These are phyloP conservation scores for Plasmodium fragile DNA, from an alignment of 169 alveolate species.

Conservation along the genomic window DNA sequence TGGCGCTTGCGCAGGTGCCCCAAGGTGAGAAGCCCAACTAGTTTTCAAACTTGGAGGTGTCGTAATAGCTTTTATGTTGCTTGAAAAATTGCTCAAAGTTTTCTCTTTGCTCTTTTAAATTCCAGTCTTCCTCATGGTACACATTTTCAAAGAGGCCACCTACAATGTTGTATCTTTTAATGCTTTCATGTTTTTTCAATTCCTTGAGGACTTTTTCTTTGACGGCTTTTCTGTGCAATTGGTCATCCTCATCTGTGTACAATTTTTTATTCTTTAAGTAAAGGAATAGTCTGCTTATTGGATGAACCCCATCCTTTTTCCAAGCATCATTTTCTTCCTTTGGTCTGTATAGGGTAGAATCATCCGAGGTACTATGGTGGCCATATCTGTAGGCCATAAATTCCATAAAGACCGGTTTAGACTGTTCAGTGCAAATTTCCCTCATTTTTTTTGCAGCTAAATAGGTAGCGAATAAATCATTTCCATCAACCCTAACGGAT, in stretches of 20 bases:
- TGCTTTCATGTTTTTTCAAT: slow-evolving; percentile 81
- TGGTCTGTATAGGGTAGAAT: slow-evolving; percentile 92
- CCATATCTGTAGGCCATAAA: slow-evolving; percentile 96
- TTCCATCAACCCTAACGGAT: slow-evolving; percentile 92
- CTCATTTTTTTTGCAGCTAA: slow-evolving; percentile 93
- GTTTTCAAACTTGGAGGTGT: slow-evolving; percentile 49
- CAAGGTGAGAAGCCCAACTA: not conserved
- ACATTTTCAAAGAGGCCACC: slow-evolving; percentile 92
- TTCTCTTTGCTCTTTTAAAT: slow-evolving; percentile 79
- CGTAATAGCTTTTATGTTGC: slow-evolving; percentile 38
- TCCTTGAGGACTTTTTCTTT: slow-evolving; percentile 85
- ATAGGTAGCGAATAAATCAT: slow-evolving; percentile 95
- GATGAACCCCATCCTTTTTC: slow-evolving; percentile 88
- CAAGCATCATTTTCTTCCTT: slow-evolving; percentile 91
- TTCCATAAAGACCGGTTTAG: slow-evolving; percentile 93
- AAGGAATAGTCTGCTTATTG: slow-evolving; percentile 81
- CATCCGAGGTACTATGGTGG: slow-evolving; percentile 97
- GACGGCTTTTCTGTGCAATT: slow-evolving; percentile 81
- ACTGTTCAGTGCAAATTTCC: slow-evolving; percentile 87
- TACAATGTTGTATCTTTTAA: slow-evolving; percentile 78
- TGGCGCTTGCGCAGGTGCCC: not conserved
- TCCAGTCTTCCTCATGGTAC: slow-evolving; percentile 88
- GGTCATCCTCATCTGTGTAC: slow-evolving; percentile 83
- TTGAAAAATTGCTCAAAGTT: slow-evolving; percentile 56
- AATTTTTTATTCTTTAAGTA: slow-evolving; percentile 79